Conservation (phyloP, 495 filamentous ascomycete genomes). For the Lepidopterella palustris region DNA sequence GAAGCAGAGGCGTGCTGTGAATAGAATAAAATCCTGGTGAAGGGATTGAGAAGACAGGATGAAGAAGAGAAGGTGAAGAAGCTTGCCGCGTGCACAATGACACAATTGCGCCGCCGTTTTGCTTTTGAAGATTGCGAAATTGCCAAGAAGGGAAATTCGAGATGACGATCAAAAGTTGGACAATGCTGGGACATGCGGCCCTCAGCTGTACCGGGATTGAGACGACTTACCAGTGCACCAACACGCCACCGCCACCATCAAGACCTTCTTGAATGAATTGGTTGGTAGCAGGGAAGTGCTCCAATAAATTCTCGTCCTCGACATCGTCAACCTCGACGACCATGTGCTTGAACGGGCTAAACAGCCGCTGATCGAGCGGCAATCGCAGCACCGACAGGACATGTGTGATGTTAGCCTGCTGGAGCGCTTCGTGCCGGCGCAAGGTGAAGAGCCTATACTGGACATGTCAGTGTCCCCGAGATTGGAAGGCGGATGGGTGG, state of each 20-base stretch:
- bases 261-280: slow-evolving; percentile 77
- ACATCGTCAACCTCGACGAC: slow-evolving; percentile 81
- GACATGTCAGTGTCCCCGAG: not conserved
- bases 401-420: slow-evolving; percentile 74
- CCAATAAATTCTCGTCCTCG: slow-evolving; percentile 76
- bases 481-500: slow-evolving; percentile 8
- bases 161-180: slow-evolving; percentile 19
- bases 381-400: slow-evolving; percentile 73
- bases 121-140: slow-evolving; percentile 25
- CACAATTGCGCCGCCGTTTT: not conserved
- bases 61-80: not conserved
- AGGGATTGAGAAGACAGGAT: slow-evolving; percentile 3
- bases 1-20: not conserved
- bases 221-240: slow-evolving; percentile 64
- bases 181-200: slow-evolving; percentile 23
- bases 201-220: slow-evolving; percentile 25
- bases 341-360: slow-evolving; percentile 58
- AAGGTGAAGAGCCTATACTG: slow-evolving; percentile 65
- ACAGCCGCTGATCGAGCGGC: slow-evolving; percentile 48
- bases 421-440: slow-evolving; percentile 58
- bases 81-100: not conserved
- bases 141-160: slow-evolving; percentile 34
- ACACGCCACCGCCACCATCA: slow-evolving; percentile 56
- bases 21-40: slow-evolving; percentile 12
- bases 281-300: slow-evolving; percentile 68